A percentile compares a stretch with the other conserved stretches of the same genome.
Evolutionary conservation across 2,329 filamentous ascomycete species (phyloP).

Genomic region (Venturia oleaginea): DNA sequence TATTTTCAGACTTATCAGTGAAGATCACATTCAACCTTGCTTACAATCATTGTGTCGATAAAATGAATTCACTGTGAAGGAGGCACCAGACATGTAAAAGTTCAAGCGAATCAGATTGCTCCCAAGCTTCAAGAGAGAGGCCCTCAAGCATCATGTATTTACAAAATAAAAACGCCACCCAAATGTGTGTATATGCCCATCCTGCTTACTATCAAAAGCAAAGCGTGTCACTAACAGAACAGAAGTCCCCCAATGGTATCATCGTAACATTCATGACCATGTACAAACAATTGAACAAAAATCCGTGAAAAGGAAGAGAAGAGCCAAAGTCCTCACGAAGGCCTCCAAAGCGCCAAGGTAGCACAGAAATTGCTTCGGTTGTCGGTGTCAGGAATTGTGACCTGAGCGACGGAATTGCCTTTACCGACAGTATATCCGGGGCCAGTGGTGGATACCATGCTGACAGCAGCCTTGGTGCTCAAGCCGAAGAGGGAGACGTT

Average conservation of each 20-base stretch:
- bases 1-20: too few species aligned
- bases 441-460: conserved; percentile 36
- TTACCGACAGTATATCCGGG: conserved; percentile 12
- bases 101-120: neutral
- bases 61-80: too few species aligned
- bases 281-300: neutral
- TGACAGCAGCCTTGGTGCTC: conserved; percentile 40
- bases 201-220: neutral
- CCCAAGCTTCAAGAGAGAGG: neutral
- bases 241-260: conserved; percentile 3
- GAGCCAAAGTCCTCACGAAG: neutral
- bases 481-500: conserved; percentile 39
- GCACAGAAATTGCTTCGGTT: conserved; percentile 42
- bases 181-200: neutral
- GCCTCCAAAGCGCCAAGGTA: conserved; percentile 29
- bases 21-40: too few species aligned
- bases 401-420: conserved; percentile 6
- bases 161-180: neutral
- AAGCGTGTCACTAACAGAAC: neutral
- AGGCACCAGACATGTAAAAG: neutral
- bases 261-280: neutral
- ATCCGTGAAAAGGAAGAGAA: too few species aligned
- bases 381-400: conserved; percentile 31
- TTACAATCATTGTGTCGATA: too few species aligned
- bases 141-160: neutral